These are phyloP conservation scores for Dryas integrifolia DNA, from an alignment of 331 rosid genomes.

Conservation along the genomic window DNA sequence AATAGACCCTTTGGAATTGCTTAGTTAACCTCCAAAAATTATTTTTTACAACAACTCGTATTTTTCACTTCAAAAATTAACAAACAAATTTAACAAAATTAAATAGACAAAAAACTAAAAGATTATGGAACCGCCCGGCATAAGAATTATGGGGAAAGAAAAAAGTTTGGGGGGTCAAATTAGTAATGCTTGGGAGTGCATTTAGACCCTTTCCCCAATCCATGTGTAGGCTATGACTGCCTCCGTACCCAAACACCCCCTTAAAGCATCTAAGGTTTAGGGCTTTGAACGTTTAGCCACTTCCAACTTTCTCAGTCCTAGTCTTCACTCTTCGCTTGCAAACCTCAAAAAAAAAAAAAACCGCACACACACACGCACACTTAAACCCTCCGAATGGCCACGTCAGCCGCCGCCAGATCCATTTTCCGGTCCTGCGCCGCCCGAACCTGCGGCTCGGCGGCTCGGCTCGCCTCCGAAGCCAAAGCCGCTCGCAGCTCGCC, in stretches of 20 bases:
- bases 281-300: neutral
- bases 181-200: no score
- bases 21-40: no score
- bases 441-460: slow-evolving; percentile 37
- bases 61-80: no score
- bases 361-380: neutral
- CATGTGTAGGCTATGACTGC: no score
- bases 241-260: neutral
- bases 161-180: no score
- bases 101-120: no score
- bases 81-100: no score
- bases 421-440: slow-evolving; percentile 54
- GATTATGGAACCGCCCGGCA: no score
- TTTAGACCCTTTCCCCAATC: no score
- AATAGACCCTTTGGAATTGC: no score
- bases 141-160: no score
- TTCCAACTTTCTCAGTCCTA: neutral
- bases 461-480: slow-evolving; percentile 53
- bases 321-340: neutral
- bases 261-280: neutral
- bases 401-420: slow-evolving; percentile 58
- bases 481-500: slow-evolving; percentile 50
- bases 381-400: slow-evolving; percentile 44
- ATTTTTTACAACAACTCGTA: no score
- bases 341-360: neutral